These are phyloP conservation scores for Penicillium crustosum DNA, from an alignment of 2,329 filamentous ascomycete species.

Conservation along the genomic window DNA sequence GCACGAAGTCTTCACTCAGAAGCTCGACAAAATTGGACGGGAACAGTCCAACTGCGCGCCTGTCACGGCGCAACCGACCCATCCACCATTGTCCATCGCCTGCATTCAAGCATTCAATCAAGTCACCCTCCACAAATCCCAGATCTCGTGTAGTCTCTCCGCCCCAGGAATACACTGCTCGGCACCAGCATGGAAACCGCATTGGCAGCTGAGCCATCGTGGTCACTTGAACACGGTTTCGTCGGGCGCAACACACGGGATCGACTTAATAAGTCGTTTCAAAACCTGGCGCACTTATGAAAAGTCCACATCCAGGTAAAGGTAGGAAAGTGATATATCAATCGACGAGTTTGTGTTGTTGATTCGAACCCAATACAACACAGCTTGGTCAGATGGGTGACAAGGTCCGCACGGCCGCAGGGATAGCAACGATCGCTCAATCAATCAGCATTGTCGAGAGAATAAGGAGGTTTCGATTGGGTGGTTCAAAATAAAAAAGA, in stretches of 20 bases:
- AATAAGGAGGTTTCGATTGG: conserved; percentile 6
- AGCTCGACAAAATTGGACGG: conserved; percentile 97
- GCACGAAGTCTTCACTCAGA: conserved; percentile 79
- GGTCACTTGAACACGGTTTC: conserved; percentile 5
- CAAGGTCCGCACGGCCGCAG: conserved; percentile 18
- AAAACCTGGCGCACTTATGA: neutral
- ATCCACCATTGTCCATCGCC: conserved; percentile 99
- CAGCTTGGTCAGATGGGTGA: conserved; percentile 13
- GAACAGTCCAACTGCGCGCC: conserved; percentile 86
- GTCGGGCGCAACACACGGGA: conserved; percentile 3
- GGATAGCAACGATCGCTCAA: conserved; percentile 12
- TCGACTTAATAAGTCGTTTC: neutral
- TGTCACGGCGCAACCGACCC: conserved; percentile 83
- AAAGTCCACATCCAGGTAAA: neutral
- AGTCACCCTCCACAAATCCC: conserved; percentile 93
- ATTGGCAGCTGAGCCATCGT: conserved; percentile 62
- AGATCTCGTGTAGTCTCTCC: conserved; percentile 94
- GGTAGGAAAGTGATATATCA: neutral
- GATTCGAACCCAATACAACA: neutral
- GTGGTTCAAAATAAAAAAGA: neutral
- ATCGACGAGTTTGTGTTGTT: conserved; percentile 2
- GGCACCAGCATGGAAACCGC: conserved; percentile 86
- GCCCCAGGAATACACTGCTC: conserved; percentile 89
- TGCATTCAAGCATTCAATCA: conserved; percentile 97
- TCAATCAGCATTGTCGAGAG: conserved; percentile 14